Evolutionary conservation across 192 early-diverging fungal genomes (phyloP).

Genomic region (Coemansia pectinata): DNA sequence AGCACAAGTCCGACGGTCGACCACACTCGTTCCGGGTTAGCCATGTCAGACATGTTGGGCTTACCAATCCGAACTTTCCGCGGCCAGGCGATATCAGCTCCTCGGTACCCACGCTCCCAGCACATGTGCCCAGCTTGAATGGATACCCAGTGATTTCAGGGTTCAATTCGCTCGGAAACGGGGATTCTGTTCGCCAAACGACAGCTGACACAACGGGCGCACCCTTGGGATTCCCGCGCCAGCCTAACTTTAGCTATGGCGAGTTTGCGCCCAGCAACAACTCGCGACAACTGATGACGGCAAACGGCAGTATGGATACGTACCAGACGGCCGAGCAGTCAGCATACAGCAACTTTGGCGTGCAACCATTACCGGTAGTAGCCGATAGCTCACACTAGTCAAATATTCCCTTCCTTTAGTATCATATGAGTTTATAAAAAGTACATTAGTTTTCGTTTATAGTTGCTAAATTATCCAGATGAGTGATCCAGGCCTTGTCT

Average conservation of each 20-base stretch:
- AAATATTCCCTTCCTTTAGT: not conserved
- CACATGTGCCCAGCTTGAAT: slow-evolving; percentile 27
- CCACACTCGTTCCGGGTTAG: slow-evolving; percentile 48
- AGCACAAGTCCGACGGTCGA: slow-evolving; percentile 18
- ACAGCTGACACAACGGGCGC: not conserved
- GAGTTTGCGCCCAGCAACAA: slow-evolving; percentile 34
- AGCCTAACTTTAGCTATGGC: slow-evolving; percentile 37
- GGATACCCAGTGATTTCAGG: slow-evolving; percentile 41
- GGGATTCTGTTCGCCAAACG: slow-evolving; percentile 3
- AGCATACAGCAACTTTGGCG: slow-evolving; percentile 9
- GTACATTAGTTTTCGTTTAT: not conserved
- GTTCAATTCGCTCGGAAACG: slow-evolving; percentile 1
- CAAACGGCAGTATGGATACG: slow-evolving; percentile 39
- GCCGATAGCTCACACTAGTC: not conserved
- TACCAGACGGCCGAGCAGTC: slow-evolving; percentile 49
- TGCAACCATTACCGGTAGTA: slow-evolving; percentile 4
- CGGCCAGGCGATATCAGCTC: slow-evolving; percentile 21
- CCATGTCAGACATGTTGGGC: slow-evolving; percentile 40
- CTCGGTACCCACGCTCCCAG: slow-evolving; percentile 27
- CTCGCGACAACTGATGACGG: slow-evolving; percentile 16
- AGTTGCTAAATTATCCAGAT: not conserved
- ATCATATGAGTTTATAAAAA: not conserved
- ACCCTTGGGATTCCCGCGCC: slow-evolving; percentile 17
- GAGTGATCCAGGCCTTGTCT: not conserved
- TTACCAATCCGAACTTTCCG: slow-evolving; percentile 30